Conservation (phyloP, 2,329 filamentous ascomycete genomes). For the Ramichloridium luteum region DNA sequence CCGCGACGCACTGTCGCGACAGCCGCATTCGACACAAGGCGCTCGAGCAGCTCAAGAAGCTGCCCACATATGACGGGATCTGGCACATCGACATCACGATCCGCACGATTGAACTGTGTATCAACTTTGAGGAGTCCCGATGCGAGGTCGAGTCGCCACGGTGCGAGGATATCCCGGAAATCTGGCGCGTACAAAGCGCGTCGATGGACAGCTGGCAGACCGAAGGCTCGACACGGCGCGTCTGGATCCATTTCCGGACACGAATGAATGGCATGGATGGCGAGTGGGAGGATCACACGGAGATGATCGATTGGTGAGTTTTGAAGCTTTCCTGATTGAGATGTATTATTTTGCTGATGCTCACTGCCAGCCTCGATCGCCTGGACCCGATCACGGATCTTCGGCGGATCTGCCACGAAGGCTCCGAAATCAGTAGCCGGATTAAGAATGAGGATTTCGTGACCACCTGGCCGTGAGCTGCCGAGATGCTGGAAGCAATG, state of each 20-base stretch:
- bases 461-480: no score
- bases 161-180: slow-evolving; percentile 22
- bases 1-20: slow-evolving; percentile 21
- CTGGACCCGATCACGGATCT: no score
- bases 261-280: slow-evolving; percentile 22
- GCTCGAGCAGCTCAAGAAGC: slow-evolving; percentile 14
- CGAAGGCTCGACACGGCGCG: slow-evolving; percentile 7
- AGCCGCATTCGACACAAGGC: slow-evolving; percentile 17
- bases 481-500: no score
- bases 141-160: slow-evolving; percentile 10
- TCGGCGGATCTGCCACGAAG: no score
- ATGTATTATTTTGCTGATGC: no score
- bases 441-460: no score
- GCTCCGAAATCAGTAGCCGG: no score
- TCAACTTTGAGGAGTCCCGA: slow-evolving; percentile 16
- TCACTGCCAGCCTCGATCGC: no score
- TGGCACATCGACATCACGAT: slow-evolving; percentile 22
- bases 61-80: slow-evolving; percentile 15
- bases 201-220: slow-evolving; percentile 17
- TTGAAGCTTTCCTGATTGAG: no score
- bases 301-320: slow-evolving; percentile 16
- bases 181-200: slow-evolving; percentile 18
- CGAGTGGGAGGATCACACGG: slow-evolving; percentile 17
- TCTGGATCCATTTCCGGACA: slow-evolving; percentile 12
- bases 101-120: slow-evolving; percentile 13